phyloP scores from a whole-genome alignment of 805 yeast genomes.

The Nakazawaea pomicola region DNA sequence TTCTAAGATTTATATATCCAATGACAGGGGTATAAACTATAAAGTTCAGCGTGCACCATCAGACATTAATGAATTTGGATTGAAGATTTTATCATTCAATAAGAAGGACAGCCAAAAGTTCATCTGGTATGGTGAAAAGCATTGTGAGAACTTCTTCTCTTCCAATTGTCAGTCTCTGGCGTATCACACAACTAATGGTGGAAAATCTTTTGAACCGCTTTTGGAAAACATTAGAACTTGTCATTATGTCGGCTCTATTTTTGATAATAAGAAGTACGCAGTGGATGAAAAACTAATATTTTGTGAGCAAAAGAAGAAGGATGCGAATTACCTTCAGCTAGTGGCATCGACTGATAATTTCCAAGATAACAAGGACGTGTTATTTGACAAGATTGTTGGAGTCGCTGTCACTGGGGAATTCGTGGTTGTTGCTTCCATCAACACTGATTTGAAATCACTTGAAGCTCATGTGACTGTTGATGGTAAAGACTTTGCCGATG shows the following conservation, averaged over 20 bases:
- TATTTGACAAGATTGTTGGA: conserved; percentile 63
- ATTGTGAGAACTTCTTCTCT: conserved; percentile 43
- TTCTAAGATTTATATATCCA: conserved; percentile 50
- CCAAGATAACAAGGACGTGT: conserved; percentile 28
- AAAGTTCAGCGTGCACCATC: conserved; percentile 44
- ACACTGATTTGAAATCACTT: conserved; percentile 42
- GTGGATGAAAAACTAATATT: conserved; percentile 48
- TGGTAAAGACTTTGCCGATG: conserved; percentile 72
- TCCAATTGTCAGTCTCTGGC: conserved; percentile 53
- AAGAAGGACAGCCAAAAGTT: conserved; percentile 49
- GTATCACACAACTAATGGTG: conserved; percentile 62
- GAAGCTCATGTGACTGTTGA: conserved; percentile 74
- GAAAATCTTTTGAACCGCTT: conserved; percentile 53
- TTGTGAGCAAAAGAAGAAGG: conserved; percentile 48
- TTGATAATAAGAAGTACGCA: conserved; percentile 27
- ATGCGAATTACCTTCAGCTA: conserved; percentile 19
- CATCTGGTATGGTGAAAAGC: conserved; percentile 63
- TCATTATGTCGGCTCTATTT: conserved; percentile 57
- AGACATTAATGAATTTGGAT: conserved; percentile 32
- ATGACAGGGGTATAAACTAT: conserved; percentile 64
- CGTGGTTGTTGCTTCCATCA: conserved; percentile 63
- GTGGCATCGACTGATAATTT: conserved; percentile 54
- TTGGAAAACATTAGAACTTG: conserved; percentile 53
- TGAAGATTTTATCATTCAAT: conserved; percentile 55
- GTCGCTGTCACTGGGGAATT: conserved; percentile 68